Base-by-base conservation (phyloP, 2,329 filamentous ascomycete genomes). In the Trichoderma atrobrunneum region DNA sequence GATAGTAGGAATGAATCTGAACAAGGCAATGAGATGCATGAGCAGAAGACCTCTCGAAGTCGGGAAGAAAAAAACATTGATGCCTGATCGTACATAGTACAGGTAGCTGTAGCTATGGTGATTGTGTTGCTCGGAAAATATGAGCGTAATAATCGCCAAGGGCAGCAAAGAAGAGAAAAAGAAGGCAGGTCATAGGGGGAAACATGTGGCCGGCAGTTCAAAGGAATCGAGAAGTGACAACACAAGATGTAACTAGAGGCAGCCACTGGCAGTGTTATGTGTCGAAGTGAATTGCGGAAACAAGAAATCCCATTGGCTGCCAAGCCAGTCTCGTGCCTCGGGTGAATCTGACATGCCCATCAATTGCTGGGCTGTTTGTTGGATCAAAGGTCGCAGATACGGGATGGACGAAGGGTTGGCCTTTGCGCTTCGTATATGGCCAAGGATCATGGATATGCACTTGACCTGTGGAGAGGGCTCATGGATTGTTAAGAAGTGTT, bases 301-400 rank as follows among this genome's bases (percentile, higher is more conserved):
- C 39, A 43, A 3, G 16, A n/a, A 43, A 43, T n/a, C 39, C 39
- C 39, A 43, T 1, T 43, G 39, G 7, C 3, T 5, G 3, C 39
- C 39, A n/a, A 43, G 39, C 39, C 39, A n/a, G 39, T 43, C 39
- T n/a, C 18, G 0, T 2, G 39, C 0, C 39, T 43, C 39, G 18
- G n/a, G 0, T n/a, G 39, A n/a, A n/a, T 43, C 0, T 0, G 16
- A n/a, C 39, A 43, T n/a, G 0, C 16, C 7, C 39, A n/a, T 43
- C 39, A 43, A 43, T 5, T 43, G 39, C 1, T 43, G 16, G 7
- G 3, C 39, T 2, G 18, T 43, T n/a, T 3, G 39, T n/a, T 43
- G 39, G 1, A 43, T n/a, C 39, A 43, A 43, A n/a, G 39, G 16
- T n/a, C 36, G 36, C 36, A 43, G 16, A 8, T 18, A 4, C 7